These are phyloP conservation scores for Colletotrichum australisinense DNA, from an alignment of 2,329 filamentous ascomycete species.

Conservation along the genomic window DNA sequence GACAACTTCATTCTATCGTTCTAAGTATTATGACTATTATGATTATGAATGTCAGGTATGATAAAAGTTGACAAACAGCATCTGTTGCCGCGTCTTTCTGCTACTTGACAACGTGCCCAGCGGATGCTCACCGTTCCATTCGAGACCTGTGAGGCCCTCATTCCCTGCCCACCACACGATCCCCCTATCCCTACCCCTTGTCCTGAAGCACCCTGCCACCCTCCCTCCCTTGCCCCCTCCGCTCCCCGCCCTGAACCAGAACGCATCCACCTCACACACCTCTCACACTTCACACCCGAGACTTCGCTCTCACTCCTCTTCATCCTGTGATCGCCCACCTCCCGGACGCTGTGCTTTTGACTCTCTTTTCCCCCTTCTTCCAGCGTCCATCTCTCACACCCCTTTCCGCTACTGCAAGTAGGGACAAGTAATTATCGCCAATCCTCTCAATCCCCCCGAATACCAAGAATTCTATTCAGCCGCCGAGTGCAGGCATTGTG, in stretches of 20 bases:
- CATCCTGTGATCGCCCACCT: constrained; percentile 34
- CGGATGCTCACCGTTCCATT: not conserved
- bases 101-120: not conserved
- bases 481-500: constrained; percentile 38
- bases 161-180: not conserved
- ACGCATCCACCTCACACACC: constrained; percentile 11
- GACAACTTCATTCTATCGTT: not conserved
- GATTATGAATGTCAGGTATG: no score
- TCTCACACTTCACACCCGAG: constrained; percentile 9
- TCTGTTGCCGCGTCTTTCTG: not conserved
- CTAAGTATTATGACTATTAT: not conserved
- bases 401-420: constrained; percentile 19
- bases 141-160: not conserved
- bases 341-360: constrained; percentile 22
- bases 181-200: not conserved
- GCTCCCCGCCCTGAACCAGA: not conserved
- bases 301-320: constrained; percentile 27
- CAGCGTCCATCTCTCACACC: constrained; percentile 18
- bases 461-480: constrained; percentile 28
- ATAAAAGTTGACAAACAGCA: no score
- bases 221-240: constrained; percentile 8
- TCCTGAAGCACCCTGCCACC: not conserved
- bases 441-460: constrained; percentile 2
- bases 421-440: constrained; percentile 28
- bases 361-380: constrained; percentile 4